Evolutionary conservation across 2,329 filamentous ascomycete genomes (phyloP).

Genomic region (Neonectria ditissima): DNA sequence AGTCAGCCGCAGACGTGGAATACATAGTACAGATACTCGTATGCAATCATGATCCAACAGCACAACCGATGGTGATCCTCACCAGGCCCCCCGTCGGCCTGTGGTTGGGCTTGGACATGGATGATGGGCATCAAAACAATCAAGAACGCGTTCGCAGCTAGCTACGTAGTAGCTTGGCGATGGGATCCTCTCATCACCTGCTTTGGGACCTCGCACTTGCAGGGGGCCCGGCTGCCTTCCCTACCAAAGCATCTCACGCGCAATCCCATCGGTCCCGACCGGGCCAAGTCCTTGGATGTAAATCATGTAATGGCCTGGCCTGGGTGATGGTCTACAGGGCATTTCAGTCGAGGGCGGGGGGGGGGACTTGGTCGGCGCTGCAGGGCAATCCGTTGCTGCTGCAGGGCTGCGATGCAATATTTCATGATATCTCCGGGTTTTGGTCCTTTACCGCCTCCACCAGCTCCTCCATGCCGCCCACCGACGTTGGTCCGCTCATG

Average conservation of each 20-base stretch:
- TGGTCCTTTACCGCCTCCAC: constrained; percentile 65
- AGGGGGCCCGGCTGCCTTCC: constrained; percentile 19
- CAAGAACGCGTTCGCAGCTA: constrained; percentile 23
- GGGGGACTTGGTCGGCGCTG: constrained; percentile 33
- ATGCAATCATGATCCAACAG: too few relatives aligned
- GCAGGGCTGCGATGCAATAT: constrained; percentile 30
- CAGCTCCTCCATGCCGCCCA: constrained; percentile 70
- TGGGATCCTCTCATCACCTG: constrained; percentile 28
- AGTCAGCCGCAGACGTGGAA: neutral
- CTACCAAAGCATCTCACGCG: too few relatives aligned
- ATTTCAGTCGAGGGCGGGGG: constrained; percentile 8
- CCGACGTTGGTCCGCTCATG: constrained; percentile 76
- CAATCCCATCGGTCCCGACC: constrained; percentile 11
- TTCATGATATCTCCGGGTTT: constrained; percentile 54
- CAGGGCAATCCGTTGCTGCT: constrained; percentile 27
- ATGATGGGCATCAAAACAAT: neutral
- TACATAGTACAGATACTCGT: neutral
- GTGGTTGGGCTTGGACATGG: constrained; percentile 10
- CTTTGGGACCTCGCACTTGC: constrained; percentile 15
- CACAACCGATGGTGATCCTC: constrained; percentile 9
- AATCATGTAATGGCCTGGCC: neutral
- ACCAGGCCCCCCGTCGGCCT: constrained; percentile 20
- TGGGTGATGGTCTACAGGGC: neutral
- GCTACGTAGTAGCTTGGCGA: constrained; percentile 22
- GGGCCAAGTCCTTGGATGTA: neutral